These are phyloP conservation scores for Malassezia nana DNA, from an alignment of 1,284 basidiomycete genomes.

Conservation along the genomic window DNA sequence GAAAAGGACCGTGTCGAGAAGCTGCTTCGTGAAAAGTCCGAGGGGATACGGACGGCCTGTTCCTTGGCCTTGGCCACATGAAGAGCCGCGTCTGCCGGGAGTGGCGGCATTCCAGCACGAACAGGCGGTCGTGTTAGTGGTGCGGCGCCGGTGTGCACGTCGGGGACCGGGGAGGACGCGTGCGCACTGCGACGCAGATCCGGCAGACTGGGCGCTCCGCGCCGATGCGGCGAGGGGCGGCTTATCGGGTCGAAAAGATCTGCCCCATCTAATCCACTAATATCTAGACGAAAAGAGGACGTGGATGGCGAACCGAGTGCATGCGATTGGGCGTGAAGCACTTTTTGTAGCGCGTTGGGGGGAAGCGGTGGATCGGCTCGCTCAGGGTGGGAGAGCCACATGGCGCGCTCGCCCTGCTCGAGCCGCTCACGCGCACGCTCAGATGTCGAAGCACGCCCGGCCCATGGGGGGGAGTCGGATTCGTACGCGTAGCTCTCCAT, in stretches of 20 bases:
- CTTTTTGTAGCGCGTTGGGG: slow-evolving; percentile 5
- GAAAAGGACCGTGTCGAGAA: not conserved
- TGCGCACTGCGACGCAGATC: not conserved
- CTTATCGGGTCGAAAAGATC: not conserved
- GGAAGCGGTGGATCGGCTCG: slow-evolving; percentile 2
- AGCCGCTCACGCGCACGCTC: not conserved
- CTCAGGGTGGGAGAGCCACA: slow-evolving; percentile 3
- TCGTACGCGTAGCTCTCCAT: not conserved
- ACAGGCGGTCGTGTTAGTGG: not conserved
- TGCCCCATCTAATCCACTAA: not conserved
- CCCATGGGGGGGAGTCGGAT: not conserved
- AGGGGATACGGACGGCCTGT: not conserved
- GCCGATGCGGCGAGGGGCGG: not conserved
- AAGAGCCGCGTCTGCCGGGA: slow-evolving; percentile 3
- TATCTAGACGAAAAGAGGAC: not conserved
- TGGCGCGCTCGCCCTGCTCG: not conserved
- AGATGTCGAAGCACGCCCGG: not conserved
- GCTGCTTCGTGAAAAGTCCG: not conserved
- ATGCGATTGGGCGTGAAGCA: not conserved
- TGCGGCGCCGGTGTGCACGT: not conserved
- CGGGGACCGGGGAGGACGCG: not conserved
- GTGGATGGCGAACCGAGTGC: not conserved
- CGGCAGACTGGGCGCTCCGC: not conserved
- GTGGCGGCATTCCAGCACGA: slow-evolving; percentile 1
- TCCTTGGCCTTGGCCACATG: slow-evolving; percentile 8